Evolutionary conservation across 352 stramenopile species (phyloP), one percentile per base, ranked within the genome.

Genomic region (Globisporangium nodosum): DNA sequence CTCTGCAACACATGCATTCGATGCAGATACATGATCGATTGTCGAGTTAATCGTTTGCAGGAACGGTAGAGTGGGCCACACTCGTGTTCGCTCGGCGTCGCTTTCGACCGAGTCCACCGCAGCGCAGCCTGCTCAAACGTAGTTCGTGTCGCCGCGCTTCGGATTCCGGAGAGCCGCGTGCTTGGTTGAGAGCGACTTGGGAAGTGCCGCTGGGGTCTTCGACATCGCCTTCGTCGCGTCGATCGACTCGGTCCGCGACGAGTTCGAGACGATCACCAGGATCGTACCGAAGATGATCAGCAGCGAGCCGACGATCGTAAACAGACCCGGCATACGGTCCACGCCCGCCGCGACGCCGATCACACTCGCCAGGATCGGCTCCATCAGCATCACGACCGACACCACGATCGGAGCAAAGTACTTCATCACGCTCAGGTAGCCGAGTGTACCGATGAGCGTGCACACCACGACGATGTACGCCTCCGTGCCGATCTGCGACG

Each of bases 351-450:
- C 63, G 35, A 91, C 82, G 42, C 86, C 89, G 52, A 96, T 82
- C 6, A 73, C 70, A 13, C 81, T 87, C 3, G 81, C 89, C n/a
- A 92, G 69, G 50, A 96, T 88, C 7, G 88, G 88, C 70, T 97
- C 87, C 52, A 96, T 68, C 18, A 96, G 64, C 54, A 82, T 93
- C 30, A 96, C 84, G 50, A 94, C 89, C 30, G 85, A 87, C 47
- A 96, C 73, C 15, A 96, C 85, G 52, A 97, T 91, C 24, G 88
- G 80, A 61, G 96, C 88, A 62, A 97, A 97, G 70, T 97, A 96
- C 61, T 97, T 96, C 81, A 97, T 91, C 46, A 95, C 86, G 43
- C 77, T 88, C 63, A 97, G 83, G 73, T 94, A 97, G 15, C 88
- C 88, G 69, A 90, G 94, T 12, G 85, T 96, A 48, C 89, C 87